Percentiles rank a stretch among this genome's conserved stretches.
phyloP scores from a whole-genome alignment of 176 grass and related monocot species.

The Ampelocalamus luodianensis region DNA sequence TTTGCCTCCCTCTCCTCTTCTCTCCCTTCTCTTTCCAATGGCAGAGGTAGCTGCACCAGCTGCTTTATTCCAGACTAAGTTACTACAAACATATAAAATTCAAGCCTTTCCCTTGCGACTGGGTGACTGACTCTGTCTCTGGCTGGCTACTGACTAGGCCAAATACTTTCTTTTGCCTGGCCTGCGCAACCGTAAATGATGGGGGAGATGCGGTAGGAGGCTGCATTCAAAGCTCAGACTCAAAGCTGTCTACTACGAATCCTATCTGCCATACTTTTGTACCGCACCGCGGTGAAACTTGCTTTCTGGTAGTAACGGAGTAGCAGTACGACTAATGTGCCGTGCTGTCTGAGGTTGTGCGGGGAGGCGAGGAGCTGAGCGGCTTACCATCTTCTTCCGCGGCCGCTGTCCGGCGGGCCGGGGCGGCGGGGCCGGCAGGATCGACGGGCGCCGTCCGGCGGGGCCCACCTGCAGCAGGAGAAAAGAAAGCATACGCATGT shows the following conservation, averaged over 20 bases:
- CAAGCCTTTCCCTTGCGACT: neutral
- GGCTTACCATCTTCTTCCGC: conserved; percentile 63
- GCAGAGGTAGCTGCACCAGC: conserved; percentile 17
- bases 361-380: neutral
- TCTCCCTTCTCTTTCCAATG: neutral
- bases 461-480: conserved; percentile 21
- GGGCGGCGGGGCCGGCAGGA: conserved; percentile 46
- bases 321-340: conserved; percentile 1
- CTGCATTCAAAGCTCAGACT: conserved; percentile 19
- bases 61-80: conserved; percentile 50
- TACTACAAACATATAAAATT: neutral
- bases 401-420: conserved; percentile 45
- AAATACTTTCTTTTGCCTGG: conserved; percentile 30
- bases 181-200: conserved; percentile 14
- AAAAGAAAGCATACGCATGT: neutral
- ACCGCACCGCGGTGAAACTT: neutral
- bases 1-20: neutral
- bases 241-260: neutral
- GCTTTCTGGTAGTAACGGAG: neutral
- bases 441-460: conserved; percentile 15
- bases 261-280: neutral
- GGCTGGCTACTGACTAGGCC: neutral
- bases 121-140: neutral
- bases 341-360: neutral
- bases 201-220: conserved; percentile 10